These are phyloP conservation scores for Malus orientalis DNA, from an alignment of 306 rosid species.

Conservation along the genomic window DNA sequence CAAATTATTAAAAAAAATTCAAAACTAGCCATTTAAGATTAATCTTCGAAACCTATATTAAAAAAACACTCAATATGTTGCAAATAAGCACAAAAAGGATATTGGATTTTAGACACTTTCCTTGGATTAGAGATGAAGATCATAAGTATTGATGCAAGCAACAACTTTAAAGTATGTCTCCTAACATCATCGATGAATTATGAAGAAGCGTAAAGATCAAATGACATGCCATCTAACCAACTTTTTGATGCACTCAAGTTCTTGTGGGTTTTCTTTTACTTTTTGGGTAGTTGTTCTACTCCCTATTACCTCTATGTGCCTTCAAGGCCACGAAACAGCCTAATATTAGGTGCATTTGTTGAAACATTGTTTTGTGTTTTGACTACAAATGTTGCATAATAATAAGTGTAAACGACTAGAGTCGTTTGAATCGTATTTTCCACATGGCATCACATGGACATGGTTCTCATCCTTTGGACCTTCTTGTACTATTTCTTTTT, in stretches of 20 bases:
- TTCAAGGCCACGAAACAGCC: neutral
- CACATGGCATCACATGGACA: neutral
- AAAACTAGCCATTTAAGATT: neutral
- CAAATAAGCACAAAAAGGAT: neutral
- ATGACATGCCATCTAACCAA: constrained; percentile 1
- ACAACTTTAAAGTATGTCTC: neutral
- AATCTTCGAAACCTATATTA: neutral
- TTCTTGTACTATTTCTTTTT: neutral
- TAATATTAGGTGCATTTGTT: neutral
- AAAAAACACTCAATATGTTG: neutral
- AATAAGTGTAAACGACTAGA: neutral
- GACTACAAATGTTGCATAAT: neutral
- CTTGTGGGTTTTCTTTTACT: neutral
- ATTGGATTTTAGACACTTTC: neutral
- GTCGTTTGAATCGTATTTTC: neutral
- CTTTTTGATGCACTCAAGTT: neutral
- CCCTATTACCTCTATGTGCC: neutral
- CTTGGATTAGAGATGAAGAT: neutral
- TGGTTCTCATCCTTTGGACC: neutral
- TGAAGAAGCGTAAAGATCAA: neutral
- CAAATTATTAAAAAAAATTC: too few species aligned
- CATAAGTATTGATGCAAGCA: neutral
- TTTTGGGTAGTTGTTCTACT: neutral
- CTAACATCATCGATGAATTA: neutral
- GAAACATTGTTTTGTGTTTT: neutral